Percentiles rank a stretch among this genome's conserved stretches.
Conservation (phyloP, 129 eudicot species). For the Calendula officinalis region DNA sequence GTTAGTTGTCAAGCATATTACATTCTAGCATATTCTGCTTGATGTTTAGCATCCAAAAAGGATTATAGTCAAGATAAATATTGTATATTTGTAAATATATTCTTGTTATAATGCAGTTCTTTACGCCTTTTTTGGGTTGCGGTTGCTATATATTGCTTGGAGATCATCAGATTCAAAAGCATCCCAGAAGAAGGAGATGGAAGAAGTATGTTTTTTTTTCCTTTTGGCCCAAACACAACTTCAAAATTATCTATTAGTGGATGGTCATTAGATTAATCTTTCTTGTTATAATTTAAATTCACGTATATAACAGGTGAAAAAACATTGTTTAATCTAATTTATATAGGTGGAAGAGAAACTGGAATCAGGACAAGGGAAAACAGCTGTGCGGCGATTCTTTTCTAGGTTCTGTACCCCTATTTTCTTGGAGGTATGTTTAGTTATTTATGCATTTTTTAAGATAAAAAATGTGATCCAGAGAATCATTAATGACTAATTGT, state of each 20-base stretch:
- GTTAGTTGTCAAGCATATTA: too few species aligned
- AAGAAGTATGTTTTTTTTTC: conserved; percentile 59
- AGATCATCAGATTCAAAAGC: conserved; percentile 78
- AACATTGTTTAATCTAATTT: neutral
- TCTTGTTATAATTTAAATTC: neutral
- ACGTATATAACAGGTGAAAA: conserved; percentile 3
- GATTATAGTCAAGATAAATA: too few species aligned
- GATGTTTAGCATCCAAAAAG: too few species aligned
- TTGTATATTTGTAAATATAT: too few species aligned
- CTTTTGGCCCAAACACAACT: too few species aligned
- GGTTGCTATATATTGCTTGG: conserved; percentile 96
- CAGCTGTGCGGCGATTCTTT: conserved; percentile 70
- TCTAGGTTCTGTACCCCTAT: conserved; percentile 96
- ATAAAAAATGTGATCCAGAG: neutral
- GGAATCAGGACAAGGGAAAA: conserved; percentile 92
- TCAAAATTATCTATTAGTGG: too few species aligned
- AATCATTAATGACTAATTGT: neutral
- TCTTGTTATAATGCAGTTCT: conserved; percentile 60
- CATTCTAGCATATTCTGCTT: too few species aligned
- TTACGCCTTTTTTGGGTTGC: conserved; percentile 85
- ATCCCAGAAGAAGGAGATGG: conserved; percentile 92
- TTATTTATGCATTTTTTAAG: neutral
- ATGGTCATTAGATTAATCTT: too few species aligned
- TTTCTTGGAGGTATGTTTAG: conserved; percentile 72
- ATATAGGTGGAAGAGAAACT: conserved; percentile 94